Conservation (phyloP, 1,284 basidiomycete genomes). For the Xerocomus minutiporus region DNA sequence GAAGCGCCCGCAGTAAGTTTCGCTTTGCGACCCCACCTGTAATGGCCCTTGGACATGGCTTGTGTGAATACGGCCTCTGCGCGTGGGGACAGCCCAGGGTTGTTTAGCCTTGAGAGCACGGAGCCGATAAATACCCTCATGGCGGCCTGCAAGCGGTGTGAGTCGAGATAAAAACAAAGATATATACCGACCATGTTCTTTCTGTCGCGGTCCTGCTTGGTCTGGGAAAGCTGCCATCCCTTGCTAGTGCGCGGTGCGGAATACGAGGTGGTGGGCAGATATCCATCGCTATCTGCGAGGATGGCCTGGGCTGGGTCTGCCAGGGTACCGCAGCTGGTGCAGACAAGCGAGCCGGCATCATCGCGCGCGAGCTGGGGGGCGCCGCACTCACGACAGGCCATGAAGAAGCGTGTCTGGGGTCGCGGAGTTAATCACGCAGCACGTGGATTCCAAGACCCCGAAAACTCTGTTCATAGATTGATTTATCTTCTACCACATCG, state of each 20-base stretch:
- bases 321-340: conserved; percentile 62
- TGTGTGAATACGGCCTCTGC: conserved; percentile 62
- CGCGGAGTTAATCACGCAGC: not conserved
- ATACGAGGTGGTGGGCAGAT: conserved; percentile 30
- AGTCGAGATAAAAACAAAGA: not conserved
- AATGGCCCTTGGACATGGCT: conserved; percentile 50
- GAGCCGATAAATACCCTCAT: conserved; percentile 59
- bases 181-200: conserved; percentile 48
- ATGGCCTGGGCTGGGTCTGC: conserved; percentile 54
- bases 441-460: conserved; percentile 19
- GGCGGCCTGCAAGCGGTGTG: conserved; percentile 42
- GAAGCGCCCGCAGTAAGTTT: conserved; percentile 62
- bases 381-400: conserved; percentile 49
- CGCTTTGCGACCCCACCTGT: conserved; percentile 67
- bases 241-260: conserved; percentile 35
- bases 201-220: conserved; percentile 54
- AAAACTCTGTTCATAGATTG: conserved; percentile 19
- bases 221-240: conserved; percentile 56
- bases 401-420: conserved; percentile 8
- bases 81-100: conserved; percentile 53
- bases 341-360: conserved; percentile 56
- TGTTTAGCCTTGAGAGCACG: conserved; percentile 51
- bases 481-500: too few relatives aligned
- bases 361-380: conserved; percentile 50
- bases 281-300: conserved; percentile 45